Evolutionary conservation across 1,139 yeast species (phyloP).

Genomic region (Kodamaea derodonti): DNA sequence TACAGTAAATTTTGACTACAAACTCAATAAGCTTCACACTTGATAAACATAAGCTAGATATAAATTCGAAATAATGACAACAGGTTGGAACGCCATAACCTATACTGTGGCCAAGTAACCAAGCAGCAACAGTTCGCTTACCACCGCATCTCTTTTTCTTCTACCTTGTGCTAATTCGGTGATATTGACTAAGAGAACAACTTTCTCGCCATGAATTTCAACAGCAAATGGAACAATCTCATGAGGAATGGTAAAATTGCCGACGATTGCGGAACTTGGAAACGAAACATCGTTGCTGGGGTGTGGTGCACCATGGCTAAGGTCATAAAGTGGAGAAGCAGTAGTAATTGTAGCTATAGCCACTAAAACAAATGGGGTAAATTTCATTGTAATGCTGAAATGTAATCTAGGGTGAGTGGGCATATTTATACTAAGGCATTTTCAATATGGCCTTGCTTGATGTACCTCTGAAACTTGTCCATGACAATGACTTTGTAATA

Average conservation of each 20-base stretch:
- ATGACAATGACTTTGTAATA: no score
- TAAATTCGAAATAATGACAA: no score
- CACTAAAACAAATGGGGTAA: slow-evolving; percentile 11
- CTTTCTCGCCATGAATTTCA: slow-evolving; percentile 14
- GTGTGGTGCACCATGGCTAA: slow-evolving; percentile 6
- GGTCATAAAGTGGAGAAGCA: slow-evolving; percentile 4
- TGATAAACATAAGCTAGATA: no score
- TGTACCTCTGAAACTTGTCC: no score
- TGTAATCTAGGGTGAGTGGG: no score
- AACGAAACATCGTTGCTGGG: slow-evolving; percentile 7
- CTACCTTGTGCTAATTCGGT: slow-evolving; percentile 16
- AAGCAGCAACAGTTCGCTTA: no score
- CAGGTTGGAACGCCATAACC: no score
- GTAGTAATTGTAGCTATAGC: slow-evolving; percentile 10
- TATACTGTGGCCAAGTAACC: no score
- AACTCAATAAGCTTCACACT: no score
- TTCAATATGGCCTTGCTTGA: no score
- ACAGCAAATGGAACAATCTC: slow-evolving; percentile 16
- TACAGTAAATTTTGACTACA: no score
- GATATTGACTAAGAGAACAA: slow-evolving; percentile 16
- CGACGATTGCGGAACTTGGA: slow-evolving; percentile 17
- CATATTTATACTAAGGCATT: no score
- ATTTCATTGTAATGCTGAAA: slow-evolving; percentile 12
- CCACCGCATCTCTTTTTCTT: not conserved
- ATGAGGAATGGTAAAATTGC: slow-evolving; percentile 9